Conservation (phyloP, 768 basidiomycete genomes). For the Collybiopsis confluens region DNA sequence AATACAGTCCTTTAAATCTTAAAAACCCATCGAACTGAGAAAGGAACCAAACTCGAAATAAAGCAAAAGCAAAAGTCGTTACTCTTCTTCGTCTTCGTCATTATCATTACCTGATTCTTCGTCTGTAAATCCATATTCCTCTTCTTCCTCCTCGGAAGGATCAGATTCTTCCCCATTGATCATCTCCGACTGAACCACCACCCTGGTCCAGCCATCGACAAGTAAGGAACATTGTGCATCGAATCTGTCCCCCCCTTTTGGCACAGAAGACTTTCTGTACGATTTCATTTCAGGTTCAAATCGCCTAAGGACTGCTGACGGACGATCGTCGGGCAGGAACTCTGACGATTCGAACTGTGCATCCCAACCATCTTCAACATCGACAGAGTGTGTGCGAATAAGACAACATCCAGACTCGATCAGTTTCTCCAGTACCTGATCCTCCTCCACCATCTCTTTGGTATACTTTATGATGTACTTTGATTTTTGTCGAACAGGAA, state of each 20-base stretch:
- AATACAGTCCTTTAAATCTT: too few relatives aligned
- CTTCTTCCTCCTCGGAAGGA: conserved; percentile 5
- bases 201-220: neutral
- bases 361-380: conserved; percentile 3
- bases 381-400: neutral
- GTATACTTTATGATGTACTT: conserved; percentile 6
- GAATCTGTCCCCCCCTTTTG: too few relatives aligned
- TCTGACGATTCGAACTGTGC: neutral
- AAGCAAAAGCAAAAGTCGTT: neutral
- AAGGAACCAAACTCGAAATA: neutral
- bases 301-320: conserved; percentile 1
- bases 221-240: too few relatives aligned
- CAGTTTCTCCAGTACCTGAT: neutral
- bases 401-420: conserved; percentile 2
- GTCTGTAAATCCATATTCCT: neutral
- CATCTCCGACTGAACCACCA: conserved; percentile 3
- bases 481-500: conserved; percentile 1
- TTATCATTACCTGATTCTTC: neutral
- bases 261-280: neutral
- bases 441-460: conserved; percentile 4
- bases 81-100: neutral
- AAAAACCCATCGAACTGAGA: too few relatives aligned
- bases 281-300: conserved; percentile 1
- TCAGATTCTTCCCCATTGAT: conserved; percentile 1
- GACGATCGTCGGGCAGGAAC: neutral